Evolutionary conservation across 371 early-diverging fungal species (phyloP).

Genomic region (Mucor saturninus): DNA sequence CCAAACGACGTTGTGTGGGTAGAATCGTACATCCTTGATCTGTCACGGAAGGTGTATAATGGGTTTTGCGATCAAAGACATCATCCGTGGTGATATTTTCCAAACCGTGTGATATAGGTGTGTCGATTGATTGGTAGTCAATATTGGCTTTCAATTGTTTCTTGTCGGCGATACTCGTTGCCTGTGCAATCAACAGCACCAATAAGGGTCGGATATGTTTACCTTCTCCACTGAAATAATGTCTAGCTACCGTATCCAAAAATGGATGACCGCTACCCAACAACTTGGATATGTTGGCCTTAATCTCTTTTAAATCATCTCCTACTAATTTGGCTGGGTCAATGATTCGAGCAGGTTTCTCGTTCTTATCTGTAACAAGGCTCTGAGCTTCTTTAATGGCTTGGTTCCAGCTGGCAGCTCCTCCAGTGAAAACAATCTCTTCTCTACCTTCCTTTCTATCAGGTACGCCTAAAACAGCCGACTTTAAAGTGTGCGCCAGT

Average conservation of each 20-base stretch:
- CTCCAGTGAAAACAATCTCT: slow-evolving; percentile 39
- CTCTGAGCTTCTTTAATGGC: slow-evolving; percentile 60
- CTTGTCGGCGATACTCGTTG: slow-evolving; percentile 58
- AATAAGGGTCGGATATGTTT: slow-evolving; percentile 93
- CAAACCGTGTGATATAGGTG: slow-evolving; percentile 52
- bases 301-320: slow-evolving; percentile 80
- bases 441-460: slow-evolving; percentile 6
- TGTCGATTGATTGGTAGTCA: slow-evolving; percentile 49
- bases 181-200: slow-evolving; percentile 88
- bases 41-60: slow-evolving; percentile 55
- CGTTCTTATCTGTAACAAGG: slow-evolving; percentile 40
- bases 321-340: slow-evolving; percentile 73
- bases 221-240: slow-evolving; percentile 89
- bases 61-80: slow-evolving; percentile 40
- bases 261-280: slow-evolving; percentile 87
- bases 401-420: slow-evolving; percentile 55
- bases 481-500: slow-evolving; percentile 33
- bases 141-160: slow-evolving; percentile 27
- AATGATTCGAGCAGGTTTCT: slow-evolving; percentile 38
- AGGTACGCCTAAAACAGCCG: slow-evolving; percentile 26
- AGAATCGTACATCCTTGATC: slow-evolving; percentile 68
- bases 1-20: slow-evolving; percentile 90
- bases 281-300: slow-evolving; percentile 85
- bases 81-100: slow-evolving; percentile 41
- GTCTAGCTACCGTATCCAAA: slow-evolving; percentile 83